Evolutionary conservation across 129 eudicot genomes (phyloP).

Genomic region (Ambrosia trifida): DNA sequence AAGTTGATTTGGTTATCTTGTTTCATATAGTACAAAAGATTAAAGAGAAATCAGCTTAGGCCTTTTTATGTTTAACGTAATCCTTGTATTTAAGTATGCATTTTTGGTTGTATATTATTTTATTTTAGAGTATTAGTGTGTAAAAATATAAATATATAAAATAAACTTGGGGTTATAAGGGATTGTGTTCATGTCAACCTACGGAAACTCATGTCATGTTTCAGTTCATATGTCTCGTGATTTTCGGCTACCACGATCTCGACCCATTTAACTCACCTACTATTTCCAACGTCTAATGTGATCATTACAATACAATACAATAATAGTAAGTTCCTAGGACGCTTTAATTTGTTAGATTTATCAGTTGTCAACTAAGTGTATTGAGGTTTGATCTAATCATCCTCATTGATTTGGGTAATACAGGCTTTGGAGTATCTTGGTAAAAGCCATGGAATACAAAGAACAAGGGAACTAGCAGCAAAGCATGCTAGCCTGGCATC

Average conservation of each 20-base stretch:
- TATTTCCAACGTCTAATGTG: not conserved
- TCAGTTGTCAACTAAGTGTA: too few species aligned
- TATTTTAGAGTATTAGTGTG: not conserved
- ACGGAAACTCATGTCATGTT: not conserved
- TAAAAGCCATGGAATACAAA: slow-evolving; percentile 80
- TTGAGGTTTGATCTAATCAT: not conserved
- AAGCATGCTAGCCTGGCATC: slow-evolving; percentile 89
- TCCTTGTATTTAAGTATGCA: not conserved
- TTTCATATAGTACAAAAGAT: too few species aligned
- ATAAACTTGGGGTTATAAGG: not conserved
- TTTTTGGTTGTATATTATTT: not conserved
- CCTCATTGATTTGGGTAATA: slow-evolving; percentile 16
- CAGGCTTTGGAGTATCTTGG: slow-evolving; percentile 89
- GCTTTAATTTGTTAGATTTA: too few species aligned
- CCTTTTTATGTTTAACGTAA: not conserved
- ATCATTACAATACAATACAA: too few species aligned
- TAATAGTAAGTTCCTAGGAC: too few species aligned
- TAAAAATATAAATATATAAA: not conserved
- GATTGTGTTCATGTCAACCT: not conserved
- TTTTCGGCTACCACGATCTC: too few species aligned
- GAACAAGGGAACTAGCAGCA: slow-evolving; percentile 76
- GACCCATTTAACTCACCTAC: not conserved
- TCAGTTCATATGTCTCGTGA: not conserved
- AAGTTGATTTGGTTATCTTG: too few species aligned
- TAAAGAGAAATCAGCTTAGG: not conserved